Evolutionary conservation across 768 basidiomycete species (phyloP).

Genomic region (Strobilomyces dryophilus): DNA sequence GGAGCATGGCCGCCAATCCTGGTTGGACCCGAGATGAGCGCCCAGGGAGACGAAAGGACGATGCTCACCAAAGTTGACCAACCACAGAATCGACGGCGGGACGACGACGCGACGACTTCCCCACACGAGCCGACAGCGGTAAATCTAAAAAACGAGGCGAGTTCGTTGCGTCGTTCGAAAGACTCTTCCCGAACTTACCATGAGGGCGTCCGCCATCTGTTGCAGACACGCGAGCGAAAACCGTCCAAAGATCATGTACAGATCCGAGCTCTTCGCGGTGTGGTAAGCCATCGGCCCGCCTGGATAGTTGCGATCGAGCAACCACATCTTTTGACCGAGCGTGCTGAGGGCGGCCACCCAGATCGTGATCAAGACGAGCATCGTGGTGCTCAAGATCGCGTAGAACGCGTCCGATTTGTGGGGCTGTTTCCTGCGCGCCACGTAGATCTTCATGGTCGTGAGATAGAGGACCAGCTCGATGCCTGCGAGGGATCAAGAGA

Average conservation of each 20-base stretch:
- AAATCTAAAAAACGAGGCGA: conserved; percentile 29
- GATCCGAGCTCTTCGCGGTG: not conserved
- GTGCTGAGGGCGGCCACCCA: conserved; percentile 11
- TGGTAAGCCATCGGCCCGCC: conserved; percentile 21
- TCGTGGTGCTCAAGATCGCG: conserved; percentile 10
- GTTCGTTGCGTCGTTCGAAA: too few relatives aligned
- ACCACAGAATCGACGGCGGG: conserved; percentile 14
- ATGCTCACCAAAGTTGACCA: conserved; percentile 10
- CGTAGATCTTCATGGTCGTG: conserved; percentile 7
- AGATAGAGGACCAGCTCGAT: conserved; percentile 16
- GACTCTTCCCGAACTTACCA: conserved; percentile 5
- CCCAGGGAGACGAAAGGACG: not conserved
- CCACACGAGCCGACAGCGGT: conserved; percentile 36
- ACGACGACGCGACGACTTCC: conserved; percentile 9
- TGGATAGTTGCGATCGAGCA: conserved; percentile 27
- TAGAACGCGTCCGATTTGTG: conserved; percentile 11
- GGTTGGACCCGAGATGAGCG: not conserved
- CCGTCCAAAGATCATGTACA: not conserved
- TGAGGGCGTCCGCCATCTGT: conserved; percentile 29
- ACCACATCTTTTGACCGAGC: conserved; percentile 29
- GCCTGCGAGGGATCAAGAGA: conserved; percentile 2
- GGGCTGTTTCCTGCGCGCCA: conserved; percentile 1
- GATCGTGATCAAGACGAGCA: conserved; percentile 28
- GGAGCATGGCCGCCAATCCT: conserved; percentile 7
- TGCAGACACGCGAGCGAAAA: conserved; percentile 18